phyloP scores from a whole-genome alignment of 176 grass and related monocot species.

The Hsuehochloa calcarea region DNA sequence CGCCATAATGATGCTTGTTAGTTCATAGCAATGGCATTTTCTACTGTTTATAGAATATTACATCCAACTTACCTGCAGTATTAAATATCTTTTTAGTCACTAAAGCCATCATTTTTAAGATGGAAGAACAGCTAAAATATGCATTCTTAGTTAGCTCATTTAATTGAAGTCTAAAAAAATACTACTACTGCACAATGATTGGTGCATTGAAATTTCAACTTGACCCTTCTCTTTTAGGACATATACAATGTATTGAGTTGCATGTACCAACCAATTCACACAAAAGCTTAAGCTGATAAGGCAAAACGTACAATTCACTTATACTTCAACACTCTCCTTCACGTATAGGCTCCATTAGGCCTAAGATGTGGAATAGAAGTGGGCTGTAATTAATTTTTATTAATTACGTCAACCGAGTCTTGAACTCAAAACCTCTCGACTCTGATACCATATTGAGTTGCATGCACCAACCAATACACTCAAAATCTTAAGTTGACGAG shows the following conservation, averaged over 20 bases:
- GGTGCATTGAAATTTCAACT: slow-evolving; percentile 37
- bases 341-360: no score
- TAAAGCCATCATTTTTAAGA: slow-evolving; percentile 8
- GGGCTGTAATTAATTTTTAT: no score
- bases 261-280: no score
- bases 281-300: no score
- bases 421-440: no score
- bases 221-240: neutral
- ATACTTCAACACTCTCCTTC: no score
- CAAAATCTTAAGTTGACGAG: no score
- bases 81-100: neutral
- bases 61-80: neutral
- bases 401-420: no score
- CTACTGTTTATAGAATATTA: slow-evolving; percentile 17
- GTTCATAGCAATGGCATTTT: slow-evolving; percentile 36
- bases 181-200: slow-evolving; percentile 36
- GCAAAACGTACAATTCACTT: no score
- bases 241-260: neutral
- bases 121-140: neutral
- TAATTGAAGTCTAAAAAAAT: neutral
- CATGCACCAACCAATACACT: no score
- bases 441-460: no score
- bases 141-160: neutral
- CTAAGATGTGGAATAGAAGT: no score
- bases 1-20: slow-evolving; percentile 15